phyloP scores from a whole-genome alignment of 495 filamentous ascomycete species.

The Platismatia glauca region DNA sequence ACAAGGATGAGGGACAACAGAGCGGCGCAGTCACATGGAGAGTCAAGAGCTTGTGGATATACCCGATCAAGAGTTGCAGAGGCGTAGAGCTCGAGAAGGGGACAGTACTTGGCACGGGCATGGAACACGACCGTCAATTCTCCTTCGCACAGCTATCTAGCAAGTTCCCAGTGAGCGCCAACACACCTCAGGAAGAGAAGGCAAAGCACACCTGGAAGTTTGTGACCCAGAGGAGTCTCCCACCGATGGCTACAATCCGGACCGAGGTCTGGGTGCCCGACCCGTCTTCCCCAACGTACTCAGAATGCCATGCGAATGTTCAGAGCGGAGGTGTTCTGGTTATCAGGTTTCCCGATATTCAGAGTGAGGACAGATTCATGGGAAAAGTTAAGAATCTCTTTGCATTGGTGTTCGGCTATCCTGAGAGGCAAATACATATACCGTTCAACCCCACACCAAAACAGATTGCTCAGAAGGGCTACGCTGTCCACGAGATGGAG shows the following conservation, averaged over 20 bases:
- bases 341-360: constrained; percentile 39
- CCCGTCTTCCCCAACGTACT: constrained; percentile 39
- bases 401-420: constrained; percentile 16
- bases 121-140: constrained; percentile 80
- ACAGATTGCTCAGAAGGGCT: constrained; percentile 45
- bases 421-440: constrained; percentile 42
- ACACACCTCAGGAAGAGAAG: constrained; percentile 34
- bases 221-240: constrained; percentile 69
- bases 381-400: background rate
- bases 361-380: constrained; percentile 16
- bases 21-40: constrained; percentile 32
- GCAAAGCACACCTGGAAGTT: constrained; percentile 59
- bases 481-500: constrained; percentile 52
- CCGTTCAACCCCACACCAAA: constrained; percentile 53
- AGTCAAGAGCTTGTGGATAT: constrained; percentile 76
- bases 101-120: constrained; percentile 59
- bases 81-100: constrained; percentile 64
- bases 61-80: constrained; percentile 80
- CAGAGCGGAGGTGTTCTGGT: constrained; percentile 48
- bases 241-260: constrained; percentile 60
- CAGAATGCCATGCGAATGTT: constrained; percentile 35
- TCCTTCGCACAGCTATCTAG: constrained; percentile 63
- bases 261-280: constrained; percentile 78
- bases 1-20: constrained; percentile 8
- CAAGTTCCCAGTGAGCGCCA: constrained; percentile 37